Evolutionary conservation across 2,329 filamentous ascomycete genomes (phyloP), one percentile per base, ranked within the genome.

Genomic region (Fusarium denticulatum): DNA sequence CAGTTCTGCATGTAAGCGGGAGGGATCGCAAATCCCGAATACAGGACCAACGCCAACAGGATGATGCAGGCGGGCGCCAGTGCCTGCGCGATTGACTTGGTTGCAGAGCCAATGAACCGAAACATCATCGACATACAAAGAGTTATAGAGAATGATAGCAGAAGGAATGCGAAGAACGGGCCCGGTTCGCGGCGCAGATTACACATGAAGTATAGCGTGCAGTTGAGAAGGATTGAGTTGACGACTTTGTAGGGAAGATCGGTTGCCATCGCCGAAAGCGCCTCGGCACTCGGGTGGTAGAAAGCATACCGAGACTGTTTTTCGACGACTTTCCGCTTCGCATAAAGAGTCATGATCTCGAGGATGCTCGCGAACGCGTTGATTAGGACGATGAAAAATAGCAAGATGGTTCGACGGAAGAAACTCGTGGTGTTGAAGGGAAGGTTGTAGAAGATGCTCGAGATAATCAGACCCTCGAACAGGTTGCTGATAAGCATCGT

Each of bases 51-150:
- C 2, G 52, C 69, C 0, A 77, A 60, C 11, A 77, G 40, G 5
- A 78, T 69, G n/a, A 79, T 40, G 13, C 76, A 71, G 0, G 76
- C 69, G 0, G 77, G 74, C 2, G 73, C 77, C n/a, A 78, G 18
- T 2, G 77, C 77, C 24, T 77, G 77, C 1, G 67, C 63, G 14
- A 77, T 46, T 2, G 74, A 72, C 28, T 73, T 76, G 7, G 76
- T 77, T 2, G 63, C 53, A 0, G 75, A 76, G 6, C 75, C 75
- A 8, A 80, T 75, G 24, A 77, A 76, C 16, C 79, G 75, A 80
- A 92, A 92, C 65, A 92, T 47, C 85, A 90, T 91, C 26, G 88
- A 90, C 90, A 92, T 91, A 62, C 86, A 86, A 65, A 92, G 78
- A 0, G 88, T 90, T 13, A 87, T 85, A 28, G 85, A 79, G 76